phyloP scores from a whole-genome alignment of 257 asterid genomes.

The Agastache rugosa region DNA sequence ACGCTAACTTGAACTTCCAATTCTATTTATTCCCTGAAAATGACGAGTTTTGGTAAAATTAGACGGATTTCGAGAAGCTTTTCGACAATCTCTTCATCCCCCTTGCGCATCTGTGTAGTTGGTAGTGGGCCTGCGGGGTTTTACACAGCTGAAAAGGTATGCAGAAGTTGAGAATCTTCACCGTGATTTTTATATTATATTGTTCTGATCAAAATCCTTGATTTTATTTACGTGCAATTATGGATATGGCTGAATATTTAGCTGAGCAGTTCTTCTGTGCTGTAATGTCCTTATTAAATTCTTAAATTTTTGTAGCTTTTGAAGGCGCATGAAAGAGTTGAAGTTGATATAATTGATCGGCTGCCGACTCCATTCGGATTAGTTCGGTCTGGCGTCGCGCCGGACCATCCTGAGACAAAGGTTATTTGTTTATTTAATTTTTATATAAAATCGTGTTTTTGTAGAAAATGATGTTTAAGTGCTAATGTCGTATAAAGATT shows the following conservation, averaged over 20 bases:
- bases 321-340: conserved; percentile 72
- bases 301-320: conserved; percentile 53
- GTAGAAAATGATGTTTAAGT: not conserved
- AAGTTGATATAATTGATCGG: conserved; percentile 90
- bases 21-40: not conserved
- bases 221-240: not conserved
- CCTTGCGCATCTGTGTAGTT: conserved; percentile 75
- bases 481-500: conserved; percentile 11
- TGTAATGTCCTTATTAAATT: conserved; percentile 12
- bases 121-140: conserved; percentile 98
- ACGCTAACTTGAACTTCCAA: not conserved
- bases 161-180: not conserved
- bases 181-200: not conserved
- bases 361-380: conserved; percentile 94
- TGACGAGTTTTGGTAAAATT: conserved; percentile 44
- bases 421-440: conserved; percentile 31
- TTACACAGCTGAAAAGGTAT: conserved; percentile 89
- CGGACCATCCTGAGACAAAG: conserved; percentile 99
- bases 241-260: conserved; percentile 4
- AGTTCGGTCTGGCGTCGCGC: conserved; percentile 95
- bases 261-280: conserved; percentile 8
- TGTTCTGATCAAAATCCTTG: not conserved
- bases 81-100: conserved; percentile 49
- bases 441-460: not conserved
- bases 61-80: conserved; percentile 54